These are phyloP conservation scores for Phaeosphaeria sp. DNA, from an alignment of 2,329 filamentous ascomycete species.

Conservation along the genomic window DNA sequence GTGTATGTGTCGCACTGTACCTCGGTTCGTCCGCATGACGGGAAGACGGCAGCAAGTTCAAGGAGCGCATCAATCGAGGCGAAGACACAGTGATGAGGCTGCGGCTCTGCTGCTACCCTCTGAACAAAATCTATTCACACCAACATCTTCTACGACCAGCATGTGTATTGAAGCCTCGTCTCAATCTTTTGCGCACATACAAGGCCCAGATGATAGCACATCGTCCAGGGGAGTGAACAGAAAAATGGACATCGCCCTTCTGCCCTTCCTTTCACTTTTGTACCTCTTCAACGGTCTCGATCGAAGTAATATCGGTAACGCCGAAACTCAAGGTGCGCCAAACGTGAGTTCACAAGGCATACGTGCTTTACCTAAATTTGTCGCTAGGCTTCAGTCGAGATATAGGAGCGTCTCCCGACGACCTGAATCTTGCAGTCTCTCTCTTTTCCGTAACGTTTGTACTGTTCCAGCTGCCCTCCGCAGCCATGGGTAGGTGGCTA, in stretches of 20 bases:
- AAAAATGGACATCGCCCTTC: constrained; percentile 29
- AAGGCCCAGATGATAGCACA: constrained; percentile 1
- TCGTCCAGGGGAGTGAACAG: constrained; percentile 17
- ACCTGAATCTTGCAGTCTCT: constrained; percentile 32
- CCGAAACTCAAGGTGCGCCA: constrained; percentile 34
- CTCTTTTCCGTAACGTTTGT: constrained; percentile 36
- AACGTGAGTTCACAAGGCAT: not conserved
- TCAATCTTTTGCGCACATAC: not conserved
- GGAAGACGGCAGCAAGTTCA: not conserved
- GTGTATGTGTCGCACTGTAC: not conserved
- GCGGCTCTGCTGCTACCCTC: not conserved
- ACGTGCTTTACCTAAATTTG: constrained; percentile 1
- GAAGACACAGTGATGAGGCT: not conserved
- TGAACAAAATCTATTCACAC: not conserved
- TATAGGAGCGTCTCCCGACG: constrained; percentile 25
- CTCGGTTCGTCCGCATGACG: not conserved
- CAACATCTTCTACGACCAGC: not conserved
- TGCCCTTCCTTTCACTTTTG: constrained; percentile 26
- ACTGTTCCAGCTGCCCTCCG: constrained; percentile 28
- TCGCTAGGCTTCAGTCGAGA: constrained; percentile 27
- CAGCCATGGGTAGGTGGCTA: constrained; percentile 26
- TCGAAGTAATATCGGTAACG: constrained; percentile 33
- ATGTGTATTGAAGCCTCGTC: not conserved
- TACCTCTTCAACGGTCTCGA: constrained; percentile 35
- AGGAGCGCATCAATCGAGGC: not conserved